phyloP scores from a whole-genome alignment of 768 basidiomycete species.

The Agrocybe pediades region DNA sequence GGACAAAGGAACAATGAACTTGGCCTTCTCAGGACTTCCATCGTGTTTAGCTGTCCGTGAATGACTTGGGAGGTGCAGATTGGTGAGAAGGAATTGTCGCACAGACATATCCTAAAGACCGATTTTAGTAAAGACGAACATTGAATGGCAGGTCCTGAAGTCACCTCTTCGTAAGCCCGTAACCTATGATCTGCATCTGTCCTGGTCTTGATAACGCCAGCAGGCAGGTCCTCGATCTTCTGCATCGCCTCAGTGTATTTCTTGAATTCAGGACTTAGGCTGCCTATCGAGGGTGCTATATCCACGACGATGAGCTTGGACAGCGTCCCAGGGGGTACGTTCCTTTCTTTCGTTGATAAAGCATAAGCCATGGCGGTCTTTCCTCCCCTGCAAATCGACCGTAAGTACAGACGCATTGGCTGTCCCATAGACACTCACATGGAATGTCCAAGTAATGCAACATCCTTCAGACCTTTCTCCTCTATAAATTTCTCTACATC shows the following conservation, averaged over 20 bases:
- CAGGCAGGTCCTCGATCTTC: conserved; percentile 56
- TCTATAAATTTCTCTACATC: conserved; percentile 75
- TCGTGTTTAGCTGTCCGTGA: conserved; percentile 21
- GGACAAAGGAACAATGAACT: conserved; percentile 75
- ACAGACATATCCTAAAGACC: conserved; percentile 63
- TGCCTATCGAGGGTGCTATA: conserved; percentile 70
- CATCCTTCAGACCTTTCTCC: conserved; percentile 51
- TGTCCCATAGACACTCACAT: conserved; percentile 54
- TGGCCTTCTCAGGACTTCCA: conserved; percentile 34
- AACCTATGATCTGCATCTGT: conserved; percentile 73
- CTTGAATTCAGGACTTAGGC: conserved; percentile 63
- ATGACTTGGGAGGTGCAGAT: conserved; percentile 50
- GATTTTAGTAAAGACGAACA: not conserved
- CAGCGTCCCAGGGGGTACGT: conserved; percentile 42
- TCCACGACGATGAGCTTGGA: conserved; percentile 74
- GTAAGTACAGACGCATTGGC: conserved; percentile 1
- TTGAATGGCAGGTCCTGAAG: too few species aligned
- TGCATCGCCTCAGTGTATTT: conserved; percentile 74
- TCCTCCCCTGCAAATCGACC: conserved; percentile 69
- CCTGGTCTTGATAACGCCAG: conserved; percentile 51
- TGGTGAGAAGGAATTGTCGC: conserved; percentile 86
- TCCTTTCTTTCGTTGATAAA: conserved; percentile 38
- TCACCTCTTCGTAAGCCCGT: conserved; percentile 62
- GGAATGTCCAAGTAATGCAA: conserved; percentile 86
- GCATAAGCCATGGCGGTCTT: conserved; percentile 80